Evolutionary conservation across 2,329 filamentous ascomycete species (phyloP), one percentile per base, ranked within the genome.

Genomic region (Monosporascus sp.): DNA sequence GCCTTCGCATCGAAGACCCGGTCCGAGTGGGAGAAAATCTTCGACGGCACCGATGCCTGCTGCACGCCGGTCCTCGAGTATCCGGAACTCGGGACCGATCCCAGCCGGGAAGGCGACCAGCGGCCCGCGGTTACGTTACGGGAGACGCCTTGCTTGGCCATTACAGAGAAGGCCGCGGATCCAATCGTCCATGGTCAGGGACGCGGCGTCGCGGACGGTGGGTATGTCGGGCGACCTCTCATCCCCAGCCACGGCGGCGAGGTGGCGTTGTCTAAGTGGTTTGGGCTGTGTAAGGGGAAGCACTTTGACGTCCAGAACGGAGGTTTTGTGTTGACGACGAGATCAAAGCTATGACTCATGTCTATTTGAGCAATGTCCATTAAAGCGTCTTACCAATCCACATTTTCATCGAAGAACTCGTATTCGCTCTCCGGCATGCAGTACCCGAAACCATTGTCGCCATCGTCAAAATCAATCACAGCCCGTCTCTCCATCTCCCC

Each of bases 41-140:
- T 97, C 67, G 89, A 96, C 67, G 89, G 88, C 11, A 94, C 89
- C 0, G 93, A 97, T 72, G 93, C 93, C 1, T 97, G 93, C 69
- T 90, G 88, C 58, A 90, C 89, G n/a, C 93, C 93, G 0, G 89
- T 97, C 1, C 74, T 96, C 43, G 85, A 85, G 36, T 89, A 90
- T 59, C 65, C 61, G n/a, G 72, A 73, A 65, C 55, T 64, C 37
- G 60, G 67, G 61, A 62, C 55, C 3, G 67, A 74, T 37, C 49
- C 66, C 8, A 57, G 53, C n/a, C 72, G 76, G 48, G 83, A 85
- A 64, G 81, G 86, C 47, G 87, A 91, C 59, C 87, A 90, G 72
- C 72, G 89, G 56, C 88, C 88, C 1, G 72, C 79, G 1, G 87
- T 92, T 9, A 84, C 83, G 37, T 70, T 97, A 63, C 79, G 77